Evolutionary conservation across 805 yeast species (phyloP), one percentile per base, ranked within the genome.

Genomic region (Pichia nanzhaoensis): DNA sequence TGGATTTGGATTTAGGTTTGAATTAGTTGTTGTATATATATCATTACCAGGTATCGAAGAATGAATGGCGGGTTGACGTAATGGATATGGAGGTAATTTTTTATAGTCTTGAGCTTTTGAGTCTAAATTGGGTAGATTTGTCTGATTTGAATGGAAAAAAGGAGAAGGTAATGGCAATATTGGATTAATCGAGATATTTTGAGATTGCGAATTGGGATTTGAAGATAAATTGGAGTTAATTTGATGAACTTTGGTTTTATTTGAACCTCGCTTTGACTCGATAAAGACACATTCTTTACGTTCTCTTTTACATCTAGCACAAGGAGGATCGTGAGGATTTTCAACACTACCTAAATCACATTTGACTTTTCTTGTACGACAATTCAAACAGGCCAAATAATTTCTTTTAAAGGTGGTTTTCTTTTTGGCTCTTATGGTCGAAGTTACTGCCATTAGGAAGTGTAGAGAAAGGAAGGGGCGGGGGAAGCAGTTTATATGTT

Each of bases 341-440:
- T 79, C 82, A 7, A 80, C 76, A 9, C 81, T 77, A 2, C 95
- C 96, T 52, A 90, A 65, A 58, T 88, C 95, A 67, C 98, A 90
- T 56, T 80, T 80, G 36, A 87, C 86, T 57, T 90, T 91, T 35
- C 95, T 74, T 6, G 80, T 76, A 16, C 96, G 74, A 60, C 98
- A 90, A 63, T 80, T 85, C 40, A 85, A 64, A 56, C 98, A 90
- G 1, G 97, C 97, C 50, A 78, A 74, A 60, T 85, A 90, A 49
- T 80, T 78, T 51, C 96, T 67, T 52, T 69, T 75, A 68, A 74
- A 82, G 46, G 46, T 49, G n/a, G 50, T 46, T 32, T 49, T 57
- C 27, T 38, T 46, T 33, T 49, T 32, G n/a, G 39, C 14, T n/a
- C 9, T 24, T 6, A 24, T 6, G 10, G 28, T 10, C 10, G 28